These are phyloP conservation scores for Colletotrichum limetticola DNA, from an alignment of 2,329 filamentous ascomycete genomes.

Conservation along the genomic window DNA sequence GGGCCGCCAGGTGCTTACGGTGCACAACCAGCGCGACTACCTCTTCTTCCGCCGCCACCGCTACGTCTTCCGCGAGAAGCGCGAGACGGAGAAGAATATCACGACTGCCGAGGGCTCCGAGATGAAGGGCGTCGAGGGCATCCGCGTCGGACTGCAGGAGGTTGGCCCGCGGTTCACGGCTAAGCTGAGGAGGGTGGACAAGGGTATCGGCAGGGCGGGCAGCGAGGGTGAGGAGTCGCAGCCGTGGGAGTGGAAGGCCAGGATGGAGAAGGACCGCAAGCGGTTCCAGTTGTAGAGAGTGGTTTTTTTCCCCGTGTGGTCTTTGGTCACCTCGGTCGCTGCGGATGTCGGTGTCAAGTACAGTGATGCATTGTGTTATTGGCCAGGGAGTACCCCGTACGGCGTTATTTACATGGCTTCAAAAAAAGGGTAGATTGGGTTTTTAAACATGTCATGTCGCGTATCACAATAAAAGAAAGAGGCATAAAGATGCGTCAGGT, in stretches of 20 bases:
- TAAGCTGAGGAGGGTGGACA: conserved; percentile 91
- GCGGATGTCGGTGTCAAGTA: not conserved
- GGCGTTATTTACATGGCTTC: conserved; percentile 15
- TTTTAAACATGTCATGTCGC: not conserved
- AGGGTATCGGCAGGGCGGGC: conserved; percentile 79
- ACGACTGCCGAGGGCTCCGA: conserved; percentile 83
- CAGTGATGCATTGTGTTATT: conserved; percentile 8
- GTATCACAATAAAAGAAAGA: not conserved
- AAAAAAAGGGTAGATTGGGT: not conserved
- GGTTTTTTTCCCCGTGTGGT: no score
- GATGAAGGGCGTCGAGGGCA: conserved; percentile 84
- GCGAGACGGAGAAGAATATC: conserved; percentile 86
- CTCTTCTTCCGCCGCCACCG: conserved; percentile 92
- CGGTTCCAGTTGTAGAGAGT: conserved; percentile 83
- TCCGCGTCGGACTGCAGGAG: conserved; percentile 90
- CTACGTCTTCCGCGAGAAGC: conserved; percentile 93
- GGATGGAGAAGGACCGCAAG: conserved; percentile 94
- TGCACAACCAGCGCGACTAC: conserved; percentile 96
- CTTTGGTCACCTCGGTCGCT: no score
- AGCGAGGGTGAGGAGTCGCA: conserved; percentile 78
- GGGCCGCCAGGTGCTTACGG: conserved; percentile 88
- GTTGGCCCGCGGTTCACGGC: conserved; percentile 73
- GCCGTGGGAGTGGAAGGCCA: conserved; percentile 96
- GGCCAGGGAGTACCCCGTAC: conserved; percentile 16
- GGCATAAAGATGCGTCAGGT: not conserved